Percentiles rank a stretch among this genome's conserved stretches.
Evolutionary conservation across 208 protist genomes (phyloP).

Genomic region (Kentomonas sorsogonicus): DNA sequence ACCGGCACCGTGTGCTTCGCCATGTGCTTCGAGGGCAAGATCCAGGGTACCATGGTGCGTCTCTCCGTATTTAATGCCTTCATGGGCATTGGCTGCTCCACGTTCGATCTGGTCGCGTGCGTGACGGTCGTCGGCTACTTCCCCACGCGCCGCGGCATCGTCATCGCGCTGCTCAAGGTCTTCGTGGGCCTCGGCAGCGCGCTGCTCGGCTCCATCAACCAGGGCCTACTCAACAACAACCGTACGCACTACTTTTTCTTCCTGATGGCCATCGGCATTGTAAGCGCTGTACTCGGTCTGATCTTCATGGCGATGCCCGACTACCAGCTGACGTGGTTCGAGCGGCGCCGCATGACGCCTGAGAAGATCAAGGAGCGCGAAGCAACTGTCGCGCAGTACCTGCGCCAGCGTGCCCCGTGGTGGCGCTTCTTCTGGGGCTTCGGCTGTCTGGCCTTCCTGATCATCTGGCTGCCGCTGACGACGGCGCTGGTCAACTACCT

Average conservation of each 20-base stretch:
- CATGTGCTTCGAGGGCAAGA: constrained; percentile 5
- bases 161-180: constrained; percentile 40
- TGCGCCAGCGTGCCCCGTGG: constrained; percentile 20
- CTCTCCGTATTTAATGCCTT: constrained; percentile 19
- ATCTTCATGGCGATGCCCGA: constrained; percentile 25
- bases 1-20: constrained; percentile 2
- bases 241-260: constrained; percentile 29
- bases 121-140: constrained; percentile 38
- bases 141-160: constrained; percentile 21
- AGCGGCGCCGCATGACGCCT: constrained; percentile 10
- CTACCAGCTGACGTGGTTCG: constrained; percentile 23
- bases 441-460: constrained; percentile 20
- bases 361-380: constrained; percentile 11
- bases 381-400: constrained; percentile 15
- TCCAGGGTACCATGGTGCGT: constrained; percentile 16
- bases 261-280: constrained; percentile 14
- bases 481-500: constrained; percentile 9
- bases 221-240: constrained; percentile 28
- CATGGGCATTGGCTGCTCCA: constrained; percentile 10
- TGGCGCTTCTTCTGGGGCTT: constrained; percentile 26
- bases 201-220: constrained; percentile 32
- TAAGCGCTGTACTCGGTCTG: constrained; percentile 17
- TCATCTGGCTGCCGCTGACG: constrained; percentile 25
- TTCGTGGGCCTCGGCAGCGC: constrained; percentile 41
- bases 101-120: constrained; percentile 24